Conservation (phyloP, 176 grass and related monocot genomes). For the Zizania latifolia region DNA sequence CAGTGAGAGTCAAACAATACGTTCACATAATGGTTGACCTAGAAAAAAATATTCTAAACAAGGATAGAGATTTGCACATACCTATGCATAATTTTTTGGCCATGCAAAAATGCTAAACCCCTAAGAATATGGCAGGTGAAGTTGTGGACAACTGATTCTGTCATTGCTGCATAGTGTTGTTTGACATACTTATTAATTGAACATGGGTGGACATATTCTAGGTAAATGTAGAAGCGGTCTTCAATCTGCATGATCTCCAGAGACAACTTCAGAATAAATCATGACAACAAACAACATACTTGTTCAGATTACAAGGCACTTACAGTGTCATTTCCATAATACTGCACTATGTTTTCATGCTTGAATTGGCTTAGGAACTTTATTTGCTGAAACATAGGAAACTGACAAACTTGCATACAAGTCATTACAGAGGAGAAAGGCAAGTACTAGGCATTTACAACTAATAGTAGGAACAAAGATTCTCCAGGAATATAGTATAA, state of each 20-base stretch:
- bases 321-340: slow-evolving; percentile 91
- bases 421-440: slow-evolving; percentile 2
- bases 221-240: slow-evolving; percentile 92
- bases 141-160: slow-evolving; percentile 86
- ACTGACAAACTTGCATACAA: slow-evolving; percentile 8
- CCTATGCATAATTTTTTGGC: slow-evolving; percentile 76
- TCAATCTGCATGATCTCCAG: slow-evolving; percentile 39
- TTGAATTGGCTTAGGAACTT: slow-evolving; percentile 89
- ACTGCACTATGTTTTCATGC: slow-evolving; percentile 93
- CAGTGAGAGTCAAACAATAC: neutral
- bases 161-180: slow-evolving; percentile 79
- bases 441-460: neutral
- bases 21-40: slow-evolving; percentile 7
- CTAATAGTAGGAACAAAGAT: neutral
- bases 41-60: slow-evolving; percentile 5
- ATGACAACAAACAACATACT: neutral
- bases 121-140: slow-evolving; percentile 96
- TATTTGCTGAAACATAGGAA: slow-evolving; percentile 81
- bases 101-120: slow-evolving; percentile 83
- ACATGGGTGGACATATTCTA: slow-evolving; percentile 97
- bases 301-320: slow-evolving; percentile 28
- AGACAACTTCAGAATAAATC: slow-evolving; percentile 16
- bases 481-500: neutral
- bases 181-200: slow-evolving; percentile 94
- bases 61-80: slow-evolving; percentile 23